phyloP scores from a whole-genome alignment of 2,329 filamentous ascomycete species.

The Xylaria sp. region DNA sequence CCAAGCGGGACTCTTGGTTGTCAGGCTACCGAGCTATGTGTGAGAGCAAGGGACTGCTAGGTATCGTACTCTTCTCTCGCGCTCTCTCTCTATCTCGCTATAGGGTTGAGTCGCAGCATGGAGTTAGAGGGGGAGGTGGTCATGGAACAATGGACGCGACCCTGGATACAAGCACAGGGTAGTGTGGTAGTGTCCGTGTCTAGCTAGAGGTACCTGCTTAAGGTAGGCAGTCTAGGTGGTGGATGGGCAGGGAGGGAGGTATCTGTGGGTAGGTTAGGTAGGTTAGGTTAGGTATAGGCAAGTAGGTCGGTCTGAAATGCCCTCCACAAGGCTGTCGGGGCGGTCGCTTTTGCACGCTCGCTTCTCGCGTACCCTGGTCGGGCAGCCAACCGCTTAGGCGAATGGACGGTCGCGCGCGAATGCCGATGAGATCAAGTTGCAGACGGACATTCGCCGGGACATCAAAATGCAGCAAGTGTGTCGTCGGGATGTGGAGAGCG shows the following conservation, averaged over 20 bases:
- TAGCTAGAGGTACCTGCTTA: not conserved
- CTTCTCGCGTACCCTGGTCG: slow-evolving; percentile 25
- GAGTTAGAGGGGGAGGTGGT: not conserved
- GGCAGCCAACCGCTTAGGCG: slow-evolving; percentile 17
- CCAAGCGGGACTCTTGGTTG: not conserved
- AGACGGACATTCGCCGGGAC: not conserved
- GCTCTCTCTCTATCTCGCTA: slow-evolving; percentile 1
- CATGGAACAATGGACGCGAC: not conserved
- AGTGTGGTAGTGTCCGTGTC: not conserved
- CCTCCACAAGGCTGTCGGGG: slow-evolving; percentile 30
- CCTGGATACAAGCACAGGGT: not conserved
- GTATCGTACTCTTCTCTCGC: not conserved
- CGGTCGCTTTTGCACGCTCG: slow-evolving; percentile 7
- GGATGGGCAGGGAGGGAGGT: not conserved
- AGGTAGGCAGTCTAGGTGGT: not conserved
- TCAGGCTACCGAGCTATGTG: not conserved
- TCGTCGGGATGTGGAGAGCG: not conserved
- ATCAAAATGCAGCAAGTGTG: not conserved
- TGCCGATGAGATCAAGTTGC: not conserved
- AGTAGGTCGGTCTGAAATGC: not conserved
- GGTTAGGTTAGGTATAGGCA: not conserved
- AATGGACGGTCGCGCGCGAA: slow-evolving; percentile 2
- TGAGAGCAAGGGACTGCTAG: slow-evolving; percentile 5
- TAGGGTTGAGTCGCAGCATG: not conserved
- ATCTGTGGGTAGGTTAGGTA: not conserved